A percentile compares a stretch with the other conserved stretches of the same genome.
These are phyloP conservation scores for Aspergillus quadrilineatus DNA, from an alignment of 2,329 filamentous ascomycete genomes.

Conservation along the genomic window DNA sequence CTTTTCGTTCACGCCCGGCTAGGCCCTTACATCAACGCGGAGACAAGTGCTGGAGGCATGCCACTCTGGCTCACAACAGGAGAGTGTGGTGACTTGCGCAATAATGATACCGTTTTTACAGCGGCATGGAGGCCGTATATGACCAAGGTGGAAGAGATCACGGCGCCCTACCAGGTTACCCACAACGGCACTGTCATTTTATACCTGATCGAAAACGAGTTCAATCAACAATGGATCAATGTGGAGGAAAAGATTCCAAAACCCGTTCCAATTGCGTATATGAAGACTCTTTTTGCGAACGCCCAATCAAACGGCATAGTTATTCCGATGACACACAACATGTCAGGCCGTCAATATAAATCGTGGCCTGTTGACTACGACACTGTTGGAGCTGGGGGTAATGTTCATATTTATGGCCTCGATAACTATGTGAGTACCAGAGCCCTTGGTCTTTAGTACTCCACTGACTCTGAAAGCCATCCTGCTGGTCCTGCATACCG, in stretches of 20 bases:
- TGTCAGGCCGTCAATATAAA: slow-evolving; percentile 50
- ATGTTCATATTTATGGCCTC: slow-evolving; percentile 46
- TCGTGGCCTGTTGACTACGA: slow-evolving; percentile 58
- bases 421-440: slow-evolving; percentile 17
- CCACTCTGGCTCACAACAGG: slow-evolving; percentile 51
- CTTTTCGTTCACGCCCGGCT: slow-evolving; percentile 53
- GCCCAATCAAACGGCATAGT: slow-evolving; percentile 50
- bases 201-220: slow-evolving; percentile 78
- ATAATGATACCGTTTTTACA: slow-evolving; percentile 53
- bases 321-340: slow-evolving; percentile 53
- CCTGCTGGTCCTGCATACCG: slow-evolving; percentile 27
- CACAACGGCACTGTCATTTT: slow-evolving; percentile 76
- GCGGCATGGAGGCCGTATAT: slow-evolving; percentile 3
- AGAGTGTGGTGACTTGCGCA: slow-evolving; percentile 47
- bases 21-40: slow-evolving; percentile 55
- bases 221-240: slow-evolving; percentile 34
- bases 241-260: slow-evolving; percentile 22
- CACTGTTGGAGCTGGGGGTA: slow-evolving; percentile 54
- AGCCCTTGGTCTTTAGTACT: no score
- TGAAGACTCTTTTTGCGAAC: slow-evolving; percentile 52
- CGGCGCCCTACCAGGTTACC: slow-evolving; percentile 63
- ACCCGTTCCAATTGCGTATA: slow-evolving; percentile 52
- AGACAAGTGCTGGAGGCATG: slow-evolving; percentile 51
- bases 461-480: not conserved
- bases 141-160: slow-evolving; percentile 58